These are phyloP conservation scores for Chlamydomonas sp. DNA, from an alignment of 139 green algal species.

Conservation along the genomic window DNA sequence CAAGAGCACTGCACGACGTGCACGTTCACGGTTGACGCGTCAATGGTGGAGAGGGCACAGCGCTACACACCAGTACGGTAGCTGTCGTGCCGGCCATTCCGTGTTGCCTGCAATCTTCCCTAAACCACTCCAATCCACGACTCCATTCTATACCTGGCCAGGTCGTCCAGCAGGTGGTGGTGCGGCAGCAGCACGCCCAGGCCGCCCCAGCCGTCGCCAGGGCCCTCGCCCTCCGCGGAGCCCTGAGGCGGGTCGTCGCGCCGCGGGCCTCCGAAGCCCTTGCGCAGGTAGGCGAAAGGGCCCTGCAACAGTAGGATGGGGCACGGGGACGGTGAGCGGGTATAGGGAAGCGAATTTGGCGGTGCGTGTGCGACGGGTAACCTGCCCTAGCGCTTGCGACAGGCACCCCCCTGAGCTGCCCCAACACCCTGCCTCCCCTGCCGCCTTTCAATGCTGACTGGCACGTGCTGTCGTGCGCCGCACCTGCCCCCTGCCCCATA, in stretches of 20 bases:
- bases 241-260: no score
- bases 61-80: not conserved
- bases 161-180: slow-evolving; percentile 33
- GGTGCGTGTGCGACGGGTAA: not conserved
- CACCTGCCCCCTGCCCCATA: not conserved
- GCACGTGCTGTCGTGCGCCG: not conserved
- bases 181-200: slow-evolving; percentile 1
- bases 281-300: slow-evolving; percentile 19
- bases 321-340: not conserved
- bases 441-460: not conserved
- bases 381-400: not conserved
- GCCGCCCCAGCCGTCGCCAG: not conserved
- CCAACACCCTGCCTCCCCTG: not conserved
- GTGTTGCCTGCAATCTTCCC: not conserved
- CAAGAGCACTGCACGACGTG: no score
- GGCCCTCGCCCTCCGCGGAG: not conserved
- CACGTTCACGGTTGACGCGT: no score
- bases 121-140: not conserved
- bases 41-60: no score
- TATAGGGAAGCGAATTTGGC: not conserved
- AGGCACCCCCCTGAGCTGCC: not conserved
- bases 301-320: not conserved
- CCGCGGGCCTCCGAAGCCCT: no score
- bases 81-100: not conserved
- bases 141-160: not conserved